phyloP scores from a whole-genome alignment of 305 asterid species.

The Ajuga reptans region DNA sequence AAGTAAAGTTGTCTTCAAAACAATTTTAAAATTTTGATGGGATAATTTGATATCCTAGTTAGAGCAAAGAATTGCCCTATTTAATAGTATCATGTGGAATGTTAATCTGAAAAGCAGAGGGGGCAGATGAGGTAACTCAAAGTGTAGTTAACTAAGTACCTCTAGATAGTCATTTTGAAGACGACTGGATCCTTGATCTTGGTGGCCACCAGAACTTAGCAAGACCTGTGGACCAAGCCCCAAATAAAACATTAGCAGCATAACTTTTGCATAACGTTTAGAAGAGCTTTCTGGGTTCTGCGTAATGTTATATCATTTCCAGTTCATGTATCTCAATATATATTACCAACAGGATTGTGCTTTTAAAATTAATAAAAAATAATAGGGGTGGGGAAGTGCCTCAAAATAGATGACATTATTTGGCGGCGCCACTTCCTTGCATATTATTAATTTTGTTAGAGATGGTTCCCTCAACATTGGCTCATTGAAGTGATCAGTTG shows the following conservation, averaged over 20 bases:
- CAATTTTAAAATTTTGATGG: not conserved
- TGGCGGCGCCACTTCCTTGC: not conserved
- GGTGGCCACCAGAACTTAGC: slow-evolving; percentile 48
- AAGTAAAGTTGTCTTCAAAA: slow-evolving; percentile 3
- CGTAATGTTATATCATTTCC: not conserved
- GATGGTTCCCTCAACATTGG: not conserved
- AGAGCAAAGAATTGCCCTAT: not conserved
- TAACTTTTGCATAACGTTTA: not conserved
- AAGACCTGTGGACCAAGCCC: slow-evolving; percentile 47
- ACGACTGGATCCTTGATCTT: slow-evolving; percentile 52
- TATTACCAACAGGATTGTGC: not conserved
- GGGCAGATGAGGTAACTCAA: not conserved
- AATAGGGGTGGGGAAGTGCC: not conserved
- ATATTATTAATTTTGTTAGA: not conserved
- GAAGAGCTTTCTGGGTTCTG: not conserved
- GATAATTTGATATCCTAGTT: not conserved
- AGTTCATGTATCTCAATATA: not conserved
- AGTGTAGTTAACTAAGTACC: slow-evolving; percentile 36
- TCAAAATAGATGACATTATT: not conserved
- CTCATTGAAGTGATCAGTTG: not conserved
- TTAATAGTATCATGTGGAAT: not conserved
- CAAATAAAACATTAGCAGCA: slow-evolving; percentile 15
- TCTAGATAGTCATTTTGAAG: slow-evolving; percentile 74
- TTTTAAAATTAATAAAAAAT: not conserved
- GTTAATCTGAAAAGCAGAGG: slow-evolving; percentile 7